These are phyloP conservation scores for Rossbeevera mucosa DNA, from an alignment of 768 basidiomycete species.

Conservation along the genomic window DNA sequence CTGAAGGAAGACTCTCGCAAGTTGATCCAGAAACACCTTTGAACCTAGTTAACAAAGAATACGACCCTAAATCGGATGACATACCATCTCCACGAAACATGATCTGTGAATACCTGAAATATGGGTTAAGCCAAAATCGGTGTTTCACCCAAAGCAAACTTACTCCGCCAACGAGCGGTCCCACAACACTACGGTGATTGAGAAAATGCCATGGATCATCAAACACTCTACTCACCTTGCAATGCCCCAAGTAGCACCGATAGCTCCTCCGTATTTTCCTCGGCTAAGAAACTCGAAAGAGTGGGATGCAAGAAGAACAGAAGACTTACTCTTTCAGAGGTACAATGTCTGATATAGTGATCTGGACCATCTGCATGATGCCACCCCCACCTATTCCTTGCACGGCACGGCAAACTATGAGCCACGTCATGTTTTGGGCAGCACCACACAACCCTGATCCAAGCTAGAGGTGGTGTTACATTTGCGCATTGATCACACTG, in stretches of 20 bases:
- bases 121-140: background rate
- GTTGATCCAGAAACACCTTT: conserved; percentile 37
- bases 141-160: background rate
- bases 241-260: conserved; percentile 40
- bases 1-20: conserved; percentile 19
- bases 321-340: conserved; percentile 29
- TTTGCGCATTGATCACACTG: background rate
- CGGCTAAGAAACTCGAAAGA: conserved; percentile 21
- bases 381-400: conserved; percentile 44
- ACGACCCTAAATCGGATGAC: conserved; percentile 5
- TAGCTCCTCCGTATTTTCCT: conserved; percentile 36
- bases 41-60: conserved; percentile 2
- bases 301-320: background rate
- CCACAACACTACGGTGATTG: conserved; percentile 31
- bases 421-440: conserved; percentile 42
- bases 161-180: conserved; percentile 40
- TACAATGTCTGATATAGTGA: conserved; percentile 39
- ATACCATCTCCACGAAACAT: conserved; percentile 38
- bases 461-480: conserved; percentile 16
- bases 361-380: conserved; percentile 34
- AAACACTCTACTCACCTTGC: conserved; percentile 24
- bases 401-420: conserved; percentile 36
- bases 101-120: conserved; percentile 32
- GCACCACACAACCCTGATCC: conserved; percentile 41
- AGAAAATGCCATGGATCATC: background rate